These are phyloP conservation scores for Colletotrichum abscissum DNA, from an alignment of 2,329 filamentous ascomycete genomes.

Conservation along the genomic window DNA sequence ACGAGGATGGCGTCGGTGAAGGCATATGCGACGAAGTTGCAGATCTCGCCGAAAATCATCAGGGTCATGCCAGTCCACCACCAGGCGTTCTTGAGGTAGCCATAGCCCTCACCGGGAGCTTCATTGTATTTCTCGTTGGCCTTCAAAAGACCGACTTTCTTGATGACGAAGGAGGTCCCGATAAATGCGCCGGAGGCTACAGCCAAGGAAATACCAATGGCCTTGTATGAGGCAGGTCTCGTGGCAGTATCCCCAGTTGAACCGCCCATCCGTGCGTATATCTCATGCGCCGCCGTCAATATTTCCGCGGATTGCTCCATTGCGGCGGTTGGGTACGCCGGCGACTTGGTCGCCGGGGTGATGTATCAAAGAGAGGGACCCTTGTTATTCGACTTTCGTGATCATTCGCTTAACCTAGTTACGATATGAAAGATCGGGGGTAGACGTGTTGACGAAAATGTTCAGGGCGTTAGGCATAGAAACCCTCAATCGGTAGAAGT, in stretches of 20 bases:
- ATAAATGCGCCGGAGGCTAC: slow-evolving; percentile 92
- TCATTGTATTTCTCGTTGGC: slow-evolving; percentile 98
- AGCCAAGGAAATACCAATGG: slow-evolving; percentile 86
- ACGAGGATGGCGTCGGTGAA: slow-evolving; percentile 97
- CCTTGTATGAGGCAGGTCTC: slow-evolving; percentile 76
- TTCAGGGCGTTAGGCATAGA: slow-evolving; percentile 3
- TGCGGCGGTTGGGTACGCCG: slow-evolving; percentile 8
- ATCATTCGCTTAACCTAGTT: slow-evolving; percentile 21
- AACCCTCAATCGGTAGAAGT: not conserved
- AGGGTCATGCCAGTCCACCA: slow-evolving; percentile 98
- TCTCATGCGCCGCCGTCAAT: slow-evolving; percentile 29
- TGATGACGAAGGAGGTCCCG: slow-evolving; percentile 93
- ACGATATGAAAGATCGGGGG: not conserved
- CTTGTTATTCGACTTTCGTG: slow-evolving; percentile 19
- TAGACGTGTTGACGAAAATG: not conserved
- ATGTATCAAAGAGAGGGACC: slow-evolving; percentile 4
- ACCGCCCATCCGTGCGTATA: slow-evolving; percentile 34
- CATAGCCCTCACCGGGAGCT: slow-evolving; percentile 94
- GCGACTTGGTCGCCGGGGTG: slow-evolving; percentile 29
- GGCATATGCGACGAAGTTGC: slow-evolving; percentile 97
- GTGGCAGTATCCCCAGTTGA: slow-evolving; percentile 36
- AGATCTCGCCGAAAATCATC: slow-evolving; percentile 96
- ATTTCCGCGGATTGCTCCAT: slow-evolving; percentile 33
- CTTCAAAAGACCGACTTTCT: slow-evolving; percentile 90
- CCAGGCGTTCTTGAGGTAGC: slow-evolving; percentile 92